Evolutionary conservation across 2,329 filamentous ascomycete species (phyloP), one percentile per base, ranked within the genome.

Genomic region (Aureobasidium lini): DNA sequence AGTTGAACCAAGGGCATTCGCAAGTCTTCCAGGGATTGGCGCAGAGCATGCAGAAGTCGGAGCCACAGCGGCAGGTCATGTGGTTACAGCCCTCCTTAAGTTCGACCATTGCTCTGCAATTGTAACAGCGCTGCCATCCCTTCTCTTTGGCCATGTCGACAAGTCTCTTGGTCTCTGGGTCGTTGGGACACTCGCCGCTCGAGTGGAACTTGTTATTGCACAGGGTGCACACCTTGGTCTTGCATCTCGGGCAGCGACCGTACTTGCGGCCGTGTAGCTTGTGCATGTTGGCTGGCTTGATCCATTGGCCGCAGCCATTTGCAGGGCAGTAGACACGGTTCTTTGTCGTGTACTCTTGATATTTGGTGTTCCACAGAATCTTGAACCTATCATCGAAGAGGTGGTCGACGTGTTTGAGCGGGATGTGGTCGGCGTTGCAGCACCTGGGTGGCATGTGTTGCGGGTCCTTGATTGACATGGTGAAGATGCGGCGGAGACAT

Each of bases 21-120:
- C 90, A 95, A 1, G 80, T 85, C 74, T 90, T 93, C 90, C 90
- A 95, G 66, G 88, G 88, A 34, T 77, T 70, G 23, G 88, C 90
- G 69, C 91, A 96, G 29, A 89, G 81, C 83, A 94, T 91, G 74
- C 91, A 96, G 68, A 95, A 95, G 66, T 95, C 83, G 31, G 89
- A 89, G 57, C 83, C 86, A 68, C 91, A 95, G 59, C 85, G 88
- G 70, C 90, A 95, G 31, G 84, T 90, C 84, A 95, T 93, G 70
- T 93, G 90, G 73, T 93, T 92, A 72, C 88, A 91, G 46, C 90
- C 90, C 71, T 93, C 88, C 65, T 87, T 87, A 52, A 90, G 75
- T 71, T 95, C 88, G 46, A 95, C 87, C 77, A 89, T 80, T 40
- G 82, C 78, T 63, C 81, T 83, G 74, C 91, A 95, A 63, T 79